Evolutionary conservation across 2,329 filamentous ascomycete species (phyloP).

Genomic region (Magnaporthiopsis poae): DNA sequence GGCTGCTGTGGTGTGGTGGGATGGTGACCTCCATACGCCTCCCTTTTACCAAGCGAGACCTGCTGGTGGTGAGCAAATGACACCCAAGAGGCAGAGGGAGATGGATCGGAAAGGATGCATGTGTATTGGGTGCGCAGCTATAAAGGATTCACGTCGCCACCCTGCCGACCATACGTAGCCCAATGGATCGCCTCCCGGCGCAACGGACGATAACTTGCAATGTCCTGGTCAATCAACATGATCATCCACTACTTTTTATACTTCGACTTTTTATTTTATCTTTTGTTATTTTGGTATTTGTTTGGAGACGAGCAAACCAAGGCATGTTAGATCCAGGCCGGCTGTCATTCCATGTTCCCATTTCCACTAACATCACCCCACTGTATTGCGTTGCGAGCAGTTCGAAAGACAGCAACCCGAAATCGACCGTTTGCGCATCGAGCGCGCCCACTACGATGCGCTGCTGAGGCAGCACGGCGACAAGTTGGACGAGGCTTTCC

Average conservation of each 20-base stretch:
- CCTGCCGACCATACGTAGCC: not conserved
- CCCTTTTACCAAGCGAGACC: not conserved
- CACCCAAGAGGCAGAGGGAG: not conserved
- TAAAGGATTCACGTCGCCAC: not conserved
- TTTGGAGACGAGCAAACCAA: not conserved
- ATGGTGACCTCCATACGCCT: too few species aligned
- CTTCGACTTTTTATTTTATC: not conserved
- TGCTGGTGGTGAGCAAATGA: not conserved
- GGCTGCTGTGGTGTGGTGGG: too few species aligned
- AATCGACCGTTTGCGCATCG: not conserved
- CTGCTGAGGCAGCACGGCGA: not conserved
- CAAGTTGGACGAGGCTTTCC: not conserved
- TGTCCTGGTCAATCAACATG: not conserved
- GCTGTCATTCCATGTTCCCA: not conserved
- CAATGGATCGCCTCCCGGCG: too few species aligned
- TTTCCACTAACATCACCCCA: not conserved
- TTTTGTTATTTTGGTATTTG: not conserved
- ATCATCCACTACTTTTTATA: not conserved
- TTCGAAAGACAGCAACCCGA: not conserved
- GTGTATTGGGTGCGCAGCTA: not conserved
- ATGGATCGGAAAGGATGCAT: not conserved
- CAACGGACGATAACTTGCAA: not conserved
- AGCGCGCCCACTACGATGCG: not conserved
- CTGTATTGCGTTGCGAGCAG: not conserved
- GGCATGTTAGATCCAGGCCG: not conserved